phyloP scores from a whole-genome alignment of 805 yeast species.

The Ogataea methanolica region DNA sequence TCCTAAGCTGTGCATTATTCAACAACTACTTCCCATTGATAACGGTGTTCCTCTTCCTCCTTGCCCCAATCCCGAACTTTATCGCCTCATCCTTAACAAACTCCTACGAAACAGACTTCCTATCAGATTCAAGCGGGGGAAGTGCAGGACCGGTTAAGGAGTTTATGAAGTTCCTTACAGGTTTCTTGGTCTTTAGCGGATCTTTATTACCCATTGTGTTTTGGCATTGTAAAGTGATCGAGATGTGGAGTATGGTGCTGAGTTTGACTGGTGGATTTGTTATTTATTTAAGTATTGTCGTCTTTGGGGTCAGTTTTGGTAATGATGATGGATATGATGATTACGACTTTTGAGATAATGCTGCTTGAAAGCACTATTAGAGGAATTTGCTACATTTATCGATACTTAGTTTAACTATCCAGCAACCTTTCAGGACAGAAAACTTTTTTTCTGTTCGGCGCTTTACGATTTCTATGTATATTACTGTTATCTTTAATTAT shows the following conservation, averaged over 20 bases:
- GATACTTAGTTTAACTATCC: too few species aligned
- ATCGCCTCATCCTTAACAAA: slow-evolving; percentile 20
- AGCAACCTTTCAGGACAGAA: too few species aligned
- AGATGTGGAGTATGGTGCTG: slow-evolving; percentile 40
- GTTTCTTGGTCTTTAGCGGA: slow-evolving; percentile 31
- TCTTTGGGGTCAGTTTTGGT: slow-evolving; percentile 74
- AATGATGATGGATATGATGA: slow-evolving; percentile 44
- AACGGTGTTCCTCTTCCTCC: slow-evolving; percentile 38
- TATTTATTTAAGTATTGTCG: slow-evolving; percentile 76
- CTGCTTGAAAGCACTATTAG: too few species aligned
- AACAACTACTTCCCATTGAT: slow-evolving; percentile 88
- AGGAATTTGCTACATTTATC: too few species aligned
- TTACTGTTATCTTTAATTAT: too few species aligned
- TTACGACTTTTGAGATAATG: slow-evolving; percentile 21
- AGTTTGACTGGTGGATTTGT: slow-evolving; percentile 80
- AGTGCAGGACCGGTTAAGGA: slow-evolving; percentile 20
- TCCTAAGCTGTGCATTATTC: slow-evolving; percentile 80
- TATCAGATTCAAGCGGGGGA: slow-evolving; percentile 21
- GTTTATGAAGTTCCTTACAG: slow-evolving; percentile 29
- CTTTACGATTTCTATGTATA: too few species aligned
- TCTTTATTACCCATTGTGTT: slow-evolving; percentile 28
- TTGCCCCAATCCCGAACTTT: slow-evolving; percentile 35
- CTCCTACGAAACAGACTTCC: slow-evolving; percentile 28
- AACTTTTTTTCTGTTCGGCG: too few species aligned
- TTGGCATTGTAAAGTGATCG: slow-evolving; percentile 26